Evolutionary conservation across 306 rosid species (phyloP).

Genomic region (Rosa lucieae): DNA sequence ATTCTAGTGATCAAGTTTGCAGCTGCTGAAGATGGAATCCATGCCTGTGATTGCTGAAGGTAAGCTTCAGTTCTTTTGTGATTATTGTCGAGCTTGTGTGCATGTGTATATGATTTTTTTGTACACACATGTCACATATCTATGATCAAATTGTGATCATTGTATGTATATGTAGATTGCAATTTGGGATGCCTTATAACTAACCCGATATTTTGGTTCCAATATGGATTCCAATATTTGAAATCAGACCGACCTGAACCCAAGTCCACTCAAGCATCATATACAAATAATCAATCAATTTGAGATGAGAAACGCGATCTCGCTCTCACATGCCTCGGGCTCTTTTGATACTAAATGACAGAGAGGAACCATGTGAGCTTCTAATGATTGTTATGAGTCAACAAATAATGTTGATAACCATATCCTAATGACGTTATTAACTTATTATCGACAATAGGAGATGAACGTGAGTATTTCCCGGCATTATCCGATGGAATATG

Average conservation of each 20-base stretch:
- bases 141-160: too few relatives aligned
- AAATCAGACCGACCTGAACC: too few relatives aligned
- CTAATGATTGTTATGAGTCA: not conserved
- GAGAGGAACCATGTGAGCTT: conserved; percentile 2
- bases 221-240: not conserved
- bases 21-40: too few relatives aligned
- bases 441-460: not conserved
- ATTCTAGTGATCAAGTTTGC: too few relatives aligned
- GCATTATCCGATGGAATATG: not conserved
- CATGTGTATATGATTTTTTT: too few relatives aligned
- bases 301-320: not conserved
- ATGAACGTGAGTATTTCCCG: not conserved
- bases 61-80: too few relatives aligned
- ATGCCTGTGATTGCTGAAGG: too few relatives aligned
- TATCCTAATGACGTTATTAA: not conserved
- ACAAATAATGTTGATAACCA: not conserved
- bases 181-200: too few relatives aligned
- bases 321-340: not conserved
- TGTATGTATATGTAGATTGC: not conserved
- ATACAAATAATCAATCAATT: not conserved
- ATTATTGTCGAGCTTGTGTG: too few relatives aligned
- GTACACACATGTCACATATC: too few relatives aligned
- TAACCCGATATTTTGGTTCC: not conserved
- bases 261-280: not conserved
- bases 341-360: not conserved